Percentiles rank a stretch among this genome's conserved stretches.
Conservation (phyloP, 371 early-diverging fungal species). For the Smittium mucronatum region DNA sequence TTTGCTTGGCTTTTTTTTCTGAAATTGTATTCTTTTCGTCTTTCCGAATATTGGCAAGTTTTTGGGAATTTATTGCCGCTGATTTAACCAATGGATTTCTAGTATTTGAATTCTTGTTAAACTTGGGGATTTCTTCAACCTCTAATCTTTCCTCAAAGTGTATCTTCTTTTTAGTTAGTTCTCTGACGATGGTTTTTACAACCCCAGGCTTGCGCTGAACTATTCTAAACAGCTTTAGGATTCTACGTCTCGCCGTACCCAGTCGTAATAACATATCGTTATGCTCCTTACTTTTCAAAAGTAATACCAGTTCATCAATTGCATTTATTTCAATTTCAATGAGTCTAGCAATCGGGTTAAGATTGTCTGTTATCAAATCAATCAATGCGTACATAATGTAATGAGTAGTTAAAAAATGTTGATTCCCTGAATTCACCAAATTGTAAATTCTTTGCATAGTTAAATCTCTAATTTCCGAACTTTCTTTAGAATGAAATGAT, state of each 20-base stretch:
- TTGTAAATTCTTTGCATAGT: slow-evolving; percentile 16
- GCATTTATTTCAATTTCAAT: slow-evolving; percentile 75
- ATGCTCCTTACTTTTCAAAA: slow-evolving; percentile 77
- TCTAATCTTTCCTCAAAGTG: slow-evolving; percentile 8
- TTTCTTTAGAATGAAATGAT: slow-evolving; percentile 23
- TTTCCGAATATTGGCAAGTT: background rate
- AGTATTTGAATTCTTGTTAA: background rate
- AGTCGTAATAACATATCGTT: slow-evolving; percentile 75
- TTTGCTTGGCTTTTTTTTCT: background rate
- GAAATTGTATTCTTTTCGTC: no score
- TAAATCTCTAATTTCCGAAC: slow-evolving; percentile 13
- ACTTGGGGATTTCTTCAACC: no score
- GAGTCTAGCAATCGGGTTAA: slow-evolving; percentile 55
- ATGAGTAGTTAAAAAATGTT: slow-evolving; percentile 18
- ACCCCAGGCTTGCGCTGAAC: slow-evolving; percentile 63
- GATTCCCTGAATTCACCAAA: slow-evolving; percentile 10
- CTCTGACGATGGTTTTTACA: slow-evolving; percentile 50
- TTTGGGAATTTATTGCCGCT: background rate
- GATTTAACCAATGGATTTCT: no score
- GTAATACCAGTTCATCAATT: slow-evolving; percentile 77
- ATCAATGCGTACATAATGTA: slow-evolving; percentile 44
- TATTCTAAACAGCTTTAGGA: slow-evolving; percentile 55
- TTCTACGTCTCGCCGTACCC: slow-evolving; percentile 60
- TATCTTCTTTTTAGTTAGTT: slow-evolving; percentile 43
- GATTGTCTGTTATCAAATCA: slow-evolving; percentile 66